phyloP scores from a whole-genome alignment of 2,329 filamentous ascomycete genomes.

The Aspergillus nomiae region DNA sequence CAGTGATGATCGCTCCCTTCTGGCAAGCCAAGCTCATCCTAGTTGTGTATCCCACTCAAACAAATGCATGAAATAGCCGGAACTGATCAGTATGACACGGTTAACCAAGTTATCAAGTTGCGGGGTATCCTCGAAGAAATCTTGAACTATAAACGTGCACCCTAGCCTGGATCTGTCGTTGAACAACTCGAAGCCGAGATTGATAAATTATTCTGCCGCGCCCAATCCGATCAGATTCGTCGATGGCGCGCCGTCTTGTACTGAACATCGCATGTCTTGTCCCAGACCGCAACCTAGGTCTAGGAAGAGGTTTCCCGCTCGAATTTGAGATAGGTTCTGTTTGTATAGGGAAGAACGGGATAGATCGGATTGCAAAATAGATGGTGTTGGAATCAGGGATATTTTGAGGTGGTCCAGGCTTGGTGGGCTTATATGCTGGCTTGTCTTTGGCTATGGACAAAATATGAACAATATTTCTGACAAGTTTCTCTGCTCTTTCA shows the following conservation, averaged over 20 bases:
- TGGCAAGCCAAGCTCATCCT: neutral
- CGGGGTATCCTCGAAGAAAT: neutral
- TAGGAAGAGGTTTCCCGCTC: neutral
- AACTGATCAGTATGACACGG: neutral
- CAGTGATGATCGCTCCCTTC: neutral
- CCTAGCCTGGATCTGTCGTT: neutral
- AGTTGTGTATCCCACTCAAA: neutral
- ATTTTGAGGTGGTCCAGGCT: neutral
- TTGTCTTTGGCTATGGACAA: too few relatives aligned
- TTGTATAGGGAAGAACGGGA: neutral
- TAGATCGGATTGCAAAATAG: neutral
- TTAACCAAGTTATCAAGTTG: neutral
- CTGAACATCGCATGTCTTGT: neutral
- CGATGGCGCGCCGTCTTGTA: conserved; percentile 4
- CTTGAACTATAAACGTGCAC: neutral
- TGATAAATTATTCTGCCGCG: neutral
- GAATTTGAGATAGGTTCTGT: neutral
- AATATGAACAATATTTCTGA: neutral
- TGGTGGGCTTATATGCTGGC: neutral
- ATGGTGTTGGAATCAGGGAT: neutral
- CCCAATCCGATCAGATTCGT: conserved; percentile 5
- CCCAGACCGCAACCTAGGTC: conserved; percentile 5
- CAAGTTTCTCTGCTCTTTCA: neutral
- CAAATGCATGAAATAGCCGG: neutral
- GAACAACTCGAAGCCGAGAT: conserved; percentile 10